phyloP scores from a whole-genome alignment of 2,329 filamentous ascomycete species.

The Alternaria consortialis region DNA sequence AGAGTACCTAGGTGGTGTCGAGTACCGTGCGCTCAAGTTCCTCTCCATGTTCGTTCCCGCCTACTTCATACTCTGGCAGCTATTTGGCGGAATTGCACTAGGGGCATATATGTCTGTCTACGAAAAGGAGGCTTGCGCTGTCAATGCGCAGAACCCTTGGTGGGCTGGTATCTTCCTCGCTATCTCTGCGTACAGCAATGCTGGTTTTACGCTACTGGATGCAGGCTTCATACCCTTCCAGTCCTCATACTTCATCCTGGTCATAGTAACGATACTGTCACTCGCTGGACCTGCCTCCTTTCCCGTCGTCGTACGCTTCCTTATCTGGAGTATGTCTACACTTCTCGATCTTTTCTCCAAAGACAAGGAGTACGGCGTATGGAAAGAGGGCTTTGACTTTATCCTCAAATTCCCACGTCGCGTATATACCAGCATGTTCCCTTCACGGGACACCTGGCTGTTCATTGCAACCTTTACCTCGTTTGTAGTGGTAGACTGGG shows the following conservation, averaged over 20 bases:
- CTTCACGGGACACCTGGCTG: conserved; percentile 30
- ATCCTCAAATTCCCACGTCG: conserved; percentile 28
- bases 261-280: conserved; percentile 29
- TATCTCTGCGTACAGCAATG: conserved; percentile 32
- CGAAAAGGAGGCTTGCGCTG: conserved; percentile 29
- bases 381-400: conserved; percentile 35
- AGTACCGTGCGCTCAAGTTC: conserved; percentile 34
- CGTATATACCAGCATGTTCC: conserved; percentile 35
- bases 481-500: conserved; percentile 32
- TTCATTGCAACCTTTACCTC: conserved; percentile 29
- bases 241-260: conserved; percentile 29
- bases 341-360: conserved; percentile 28
- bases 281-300: conserved; percentile 31
- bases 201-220: conserved; percentile 31
- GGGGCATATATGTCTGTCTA: conserved; percentile 31
- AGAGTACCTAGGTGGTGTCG: conserved; percentile 32
- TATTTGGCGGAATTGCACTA: conserved; percentile 31
- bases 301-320: conserved; percentile 28
- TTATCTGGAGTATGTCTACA: conserved; percentile 31
- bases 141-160: conserved; percentile 31
- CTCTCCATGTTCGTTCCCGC: conserved; percentile 27
- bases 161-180: conserved; percentile 26
- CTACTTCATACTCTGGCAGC: conserved; percentile 33
- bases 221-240: conserved; percentile 33
- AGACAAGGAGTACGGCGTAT: conserved; percentile 31